Percentiles rank a stretch among this genome's conserved stretches.
Evolutionary conservation across 2,329 filamentous ascomycete genomes (phyloP).

Genomic region (Aspergillus sp.): DNA sequence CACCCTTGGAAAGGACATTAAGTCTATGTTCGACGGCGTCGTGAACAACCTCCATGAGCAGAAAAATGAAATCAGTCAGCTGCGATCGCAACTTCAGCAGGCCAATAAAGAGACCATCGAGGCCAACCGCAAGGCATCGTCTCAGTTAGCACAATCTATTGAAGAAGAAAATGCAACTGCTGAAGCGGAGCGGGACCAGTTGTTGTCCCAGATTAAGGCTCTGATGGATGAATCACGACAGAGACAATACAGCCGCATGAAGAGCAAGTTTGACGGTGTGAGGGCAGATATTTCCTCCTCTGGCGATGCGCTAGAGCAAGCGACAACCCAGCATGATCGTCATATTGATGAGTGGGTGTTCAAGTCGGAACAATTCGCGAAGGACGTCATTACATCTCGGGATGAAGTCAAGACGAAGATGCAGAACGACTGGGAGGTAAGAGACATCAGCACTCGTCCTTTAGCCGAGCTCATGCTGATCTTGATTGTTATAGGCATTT

Average conservation of each 20-base stretch:
- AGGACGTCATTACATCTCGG: slow-evolving; percentile 64
- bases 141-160: slow-evolving; percentile 61
- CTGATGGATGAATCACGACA: slow-evolving; percentile 70
- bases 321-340: slow-evolving; percentile 58
- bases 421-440: slow-evolving; percentile 76
- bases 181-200: slow-evolving; percentile 62
- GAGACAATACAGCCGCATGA: slow-evolving; percentile 64
- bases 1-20: slow-evolving; percentile 77
- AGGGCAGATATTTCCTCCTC: slow-evolving; percentile 60
- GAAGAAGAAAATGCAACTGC: slow-evolving; percentile 70
- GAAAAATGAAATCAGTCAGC: slow-evolving; percentile 64
- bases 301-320: slow-evolving; percentile 58
- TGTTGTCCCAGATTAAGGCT: slow-evolving; percentile 70
- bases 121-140: slow-evolving; percentile 61
- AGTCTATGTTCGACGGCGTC: slow-evolving; percentile 74
- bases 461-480: slow-evolving; percentile 18
- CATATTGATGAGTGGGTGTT: slow-evolving; percentile 69
- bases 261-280: slow-evolving; percentile 55
- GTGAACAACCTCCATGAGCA: slow-evolving; percentile 68
- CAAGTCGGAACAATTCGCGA: slow-evolving; percentile 61
- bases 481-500: slow-evolving; percentile 47
- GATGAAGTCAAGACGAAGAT: slow-evolving; percentile 75
- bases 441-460: slow-evolving; percentile 21
- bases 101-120: slow-evolving; percentile 63
- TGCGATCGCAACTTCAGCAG: slow-evolving; percentile 64